Conservation (phyloP, 1,139 yeast species). For the Pneumocystis jirovecii region DNA sequence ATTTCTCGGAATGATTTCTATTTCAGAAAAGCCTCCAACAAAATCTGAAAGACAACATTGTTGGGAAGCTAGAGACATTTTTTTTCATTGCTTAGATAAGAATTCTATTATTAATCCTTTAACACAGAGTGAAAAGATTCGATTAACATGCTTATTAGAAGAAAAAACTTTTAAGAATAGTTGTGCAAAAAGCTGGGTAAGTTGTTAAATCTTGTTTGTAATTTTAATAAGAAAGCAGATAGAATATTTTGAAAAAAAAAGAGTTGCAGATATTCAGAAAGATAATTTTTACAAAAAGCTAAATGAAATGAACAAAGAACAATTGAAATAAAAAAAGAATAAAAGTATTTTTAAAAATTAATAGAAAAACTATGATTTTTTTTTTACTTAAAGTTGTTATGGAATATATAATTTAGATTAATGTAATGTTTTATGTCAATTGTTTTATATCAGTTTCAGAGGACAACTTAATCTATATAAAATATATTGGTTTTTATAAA, state of each 20-base stretch:
- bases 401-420: too few species aligned
- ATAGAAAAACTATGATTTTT: not conserved
- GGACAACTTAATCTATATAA: too few species aligned
- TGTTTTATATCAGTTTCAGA: too few species aligned
- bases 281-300: not conserved
- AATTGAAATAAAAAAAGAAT: not conserved
- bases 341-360: not conserved
- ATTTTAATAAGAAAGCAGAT: not conserved
- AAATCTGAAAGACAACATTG: conserved; percentile 24
- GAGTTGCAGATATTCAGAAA: not conserved
- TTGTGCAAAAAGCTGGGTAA: not conserved
- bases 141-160: not conserved
- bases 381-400: too few species aligned
- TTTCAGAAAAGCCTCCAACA: conserved; percentile 1
- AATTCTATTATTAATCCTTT: conserved; percentile 32
- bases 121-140: not conserved
- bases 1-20: not conserved
- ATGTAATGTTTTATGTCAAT: too few species aligned
- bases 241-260: not conserved
- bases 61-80: conserved; percentile 54
- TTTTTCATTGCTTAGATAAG: conserved; percentile 43
- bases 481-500: too few species aligned
- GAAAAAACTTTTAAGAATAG: not conserved
- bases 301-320: not conserved
- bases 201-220: not conserved